Evolutionary conservation across 1,284 basidiomycete genomes (phyloP).

Genomic region (Kwoniella shivajii): DNA sequence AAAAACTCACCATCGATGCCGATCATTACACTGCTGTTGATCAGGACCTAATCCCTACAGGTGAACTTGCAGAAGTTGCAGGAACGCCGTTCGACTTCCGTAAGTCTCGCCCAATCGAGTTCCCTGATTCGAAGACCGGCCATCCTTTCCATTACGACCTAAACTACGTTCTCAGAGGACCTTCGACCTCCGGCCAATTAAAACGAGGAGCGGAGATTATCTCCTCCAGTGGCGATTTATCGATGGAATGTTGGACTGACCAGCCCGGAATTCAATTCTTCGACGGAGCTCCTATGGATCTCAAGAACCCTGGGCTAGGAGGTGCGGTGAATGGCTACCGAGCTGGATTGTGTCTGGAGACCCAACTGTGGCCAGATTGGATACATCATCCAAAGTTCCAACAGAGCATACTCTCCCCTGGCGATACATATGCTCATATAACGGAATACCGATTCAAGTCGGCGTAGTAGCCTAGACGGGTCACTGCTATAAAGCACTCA

Average conservation of each 20-base stretch:
- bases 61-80: conserved; percentile 15
- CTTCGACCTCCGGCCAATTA: conserved; percentile 1
- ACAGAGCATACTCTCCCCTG: conserved; percentile 11
- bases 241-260: conserved; percentile 20
- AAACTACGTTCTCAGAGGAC: conserved; percentile 11
- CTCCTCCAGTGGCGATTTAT: conserved; percentile 16
- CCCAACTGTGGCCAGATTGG: conserved; percentile 15
- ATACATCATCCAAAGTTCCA: conserved; percentile 11
- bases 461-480: background rate
- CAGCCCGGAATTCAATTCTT: conserved; percentile 21
- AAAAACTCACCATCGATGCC: conserved; percentile 15
- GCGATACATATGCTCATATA: conserved; percentile 11
- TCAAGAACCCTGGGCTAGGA: conserved; percentile 12
- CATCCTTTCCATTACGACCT: conserved; percentile 18
- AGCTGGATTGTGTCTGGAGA: conserved; percentile 17
- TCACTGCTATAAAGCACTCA: too few species aligned
- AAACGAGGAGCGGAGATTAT: conserved; percentile 14
- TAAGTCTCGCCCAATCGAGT: conserved; percentile 12
- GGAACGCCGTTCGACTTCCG: conserved; percentile 20
- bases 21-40: conserved; percentile 30
- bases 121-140: conserved; percentile 1
- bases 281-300: conserved; percentile 18
- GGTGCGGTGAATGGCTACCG: conserved; percentile 6
- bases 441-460: conserved; percentile 17
- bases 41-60: conserved; percentile 23